Percentiles rank a stretch among this genome's conserved stretches.
Conservation (phyloP, 1,284 basidiomycete species). For the Microbotryum lychnidis-dioicae region DNA sequence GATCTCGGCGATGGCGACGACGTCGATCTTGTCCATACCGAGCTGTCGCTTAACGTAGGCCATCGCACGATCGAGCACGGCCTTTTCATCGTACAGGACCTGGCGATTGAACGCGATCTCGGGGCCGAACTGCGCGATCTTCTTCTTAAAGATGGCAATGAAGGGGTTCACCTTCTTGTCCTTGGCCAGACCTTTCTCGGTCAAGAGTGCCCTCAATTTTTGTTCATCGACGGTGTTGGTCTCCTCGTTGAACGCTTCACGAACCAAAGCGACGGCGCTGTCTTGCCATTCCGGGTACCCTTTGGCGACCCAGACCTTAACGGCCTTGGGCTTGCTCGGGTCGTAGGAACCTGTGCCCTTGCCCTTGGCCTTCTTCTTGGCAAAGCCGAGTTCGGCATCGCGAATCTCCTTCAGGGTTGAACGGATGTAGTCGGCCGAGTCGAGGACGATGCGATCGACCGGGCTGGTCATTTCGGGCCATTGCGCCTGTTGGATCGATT, state of each 20-base stretch:
- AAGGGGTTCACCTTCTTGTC: slow-evolving; percentile 96
- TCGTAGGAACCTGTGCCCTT: slow-evolving; percentile 55
- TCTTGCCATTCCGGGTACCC: slow-evolving; percentile 93
- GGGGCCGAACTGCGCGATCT: slow-evolving; percentile 69
- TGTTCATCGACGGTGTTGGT: slow-evolving; percentile 71
- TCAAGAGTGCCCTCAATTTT: slow-evolving; percentile 63
- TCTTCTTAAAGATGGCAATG: slow-evolving; percentile 79
- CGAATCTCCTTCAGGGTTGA: slow-evolving; percentile 79
- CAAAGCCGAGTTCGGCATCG: slow-evolving; percentile 69
- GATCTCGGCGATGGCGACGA: slow-evolving; percentile 54
- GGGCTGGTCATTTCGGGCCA: slow-evolving; percentile 57
- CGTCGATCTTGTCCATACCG: slow-evolving; percentile 61
- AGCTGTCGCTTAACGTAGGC: slow-evolving; percentile 81
- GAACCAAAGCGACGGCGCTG: slow-evolving; percentile 64
- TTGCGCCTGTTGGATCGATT: slow-evolving; percentile 69
- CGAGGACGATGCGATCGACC: slow-evolving; percentile 48
- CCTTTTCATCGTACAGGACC: slow-evolving; percentile 75
- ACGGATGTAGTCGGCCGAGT: slow-evolving; percentile 75
- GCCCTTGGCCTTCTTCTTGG: slow-evolving; percentile 56
- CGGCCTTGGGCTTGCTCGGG: slow-evolving; percentile 72
- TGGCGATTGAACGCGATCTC: slow-evolving; percentile 76
- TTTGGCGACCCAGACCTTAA: slow-evolving; percentile 81
- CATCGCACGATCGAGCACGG: slow-evolving; percentile 62
- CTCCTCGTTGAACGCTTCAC: slow-evolving; percentile 57
- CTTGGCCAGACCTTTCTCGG: slow-evolving; percentile 75